Conservation (phyloP, 2,329 filamentous ascomycete genomes). For the Talaromyces sp. region DNA sequence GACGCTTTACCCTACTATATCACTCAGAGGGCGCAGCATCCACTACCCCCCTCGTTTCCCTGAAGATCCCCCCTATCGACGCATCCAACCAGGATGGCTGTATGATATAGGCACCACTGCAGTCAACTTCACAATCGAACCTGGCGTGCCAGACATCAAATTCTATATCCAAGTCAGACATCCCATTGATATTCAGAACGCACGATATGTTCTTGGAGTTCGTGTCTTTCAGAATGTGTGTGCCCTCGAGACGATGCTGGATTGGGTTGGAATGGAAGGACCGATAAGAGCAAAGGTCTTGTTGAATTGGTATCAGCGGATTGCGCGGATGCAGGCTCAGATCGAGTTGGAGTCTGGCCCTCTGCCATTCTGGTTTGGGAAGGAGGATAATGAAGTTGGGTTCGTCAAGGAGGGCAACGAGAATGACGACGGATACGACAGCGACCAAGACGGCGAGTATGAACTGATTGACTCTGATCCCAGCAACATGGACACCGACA, state of each 20-base stretch:
- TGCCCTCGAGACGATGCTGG: constrained; percentile 1
- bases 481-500: not conserved
- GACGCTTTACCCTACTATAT: not conserved
- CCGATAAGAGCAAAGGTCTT: not conserved
- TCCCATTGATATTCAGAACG: constrained; percentile 1
- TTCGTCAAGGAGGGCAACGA: not conserved
- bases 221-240: not conserved
- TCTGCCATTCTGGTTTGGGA: not conserved
- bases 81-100: not conserved
- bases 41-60: not conserved
- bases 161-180: not conserved
- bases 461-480: not conserved
- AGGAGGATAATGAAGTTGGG: no score
- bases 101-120: not conserved
- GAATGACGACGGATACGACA: not conserved
- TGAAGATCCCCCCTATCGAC: not conserved
- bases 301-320: not conserved
- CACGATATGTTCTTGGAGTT: not conserved
- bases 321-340: not conserved
- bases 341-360: not conserved
- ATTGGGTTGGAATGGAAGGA: not conserved
- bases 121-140: not conserved
- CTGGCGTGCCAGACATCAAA: constrained; percentile 5
- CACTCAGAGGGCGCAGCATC: not conserved
- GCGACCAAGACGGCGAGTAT: not conserved